Evolutionary conservation across 768 basidiomycete genomes (phyloP).

Genomic region (Naematelia aurantialba): DNA sequence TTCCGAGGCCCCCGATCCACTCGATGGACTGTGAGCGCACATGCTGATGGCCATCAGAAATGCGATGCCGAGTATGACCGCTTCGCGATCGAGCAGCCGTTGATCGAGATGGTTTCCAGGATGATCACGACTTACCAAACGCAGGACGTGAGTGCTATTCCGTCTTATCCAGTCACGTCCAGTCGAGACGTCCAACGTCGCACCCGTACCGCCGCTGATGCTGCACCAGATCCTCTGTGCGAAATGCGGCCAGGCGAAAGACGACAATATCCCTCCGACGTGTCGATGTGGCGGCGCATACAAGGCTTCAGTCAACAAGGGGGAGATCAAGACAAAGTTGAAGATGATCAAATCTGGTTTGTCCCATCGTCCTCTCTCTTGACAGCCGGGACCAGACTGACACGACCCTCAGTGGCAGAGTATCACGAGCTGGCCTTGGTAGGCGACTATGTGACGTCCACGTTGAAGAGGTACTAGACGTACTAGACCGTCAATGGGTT

Average conservation of each 20-base stretch:
- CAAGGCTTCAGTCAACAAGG: slow-evolving; percentile 66
- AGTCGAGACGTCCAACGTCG: neutral
- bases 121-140: slow-evolving; percentile 73
- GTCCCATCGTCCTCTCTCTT: slow-evolving; percentile 6
- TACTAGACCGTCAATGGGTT: too few relatives aligned
- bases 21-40: too few relatives aligned
- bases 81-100: slow-evolving; percentile 74
- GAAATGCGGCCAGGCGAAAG: slow-evolving; percentile 85
- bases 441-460: slow-evolving; percentile 42
- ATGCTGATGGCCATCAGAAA: slow-evolving; percentile 31
- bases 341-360: slow-evolving; percentile 67
- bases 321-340: slow-evolving; percentile 67
- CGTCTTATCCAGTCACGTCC: neutral
- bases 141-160: slow-evolving; percentile 63
- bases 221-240: slow-evolving; percentile 69
- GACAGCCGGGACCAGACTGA: slow-evolving; percentile 1
- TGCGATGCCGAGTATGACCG: slow-evolving; percentile 87
- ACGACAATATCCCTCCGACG: slow-evolving; percentile 77
- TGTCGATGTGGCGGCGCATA: slow-evolving; percentile 87
- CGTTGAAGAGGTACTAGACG: slow-evolving; percentile 33
- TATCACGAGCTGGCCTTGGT: slow-evolving; percentile 48
- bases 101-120: slow-evolving; percentile 70
- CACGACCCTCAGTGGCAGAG: slow-evolving; percentile 31
- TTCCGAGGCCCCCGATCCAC: too few relatives aligned
- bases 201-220: too few relatives aligned